Conservation (phyloP, 1,284 basidiomycete genomes). For the Puccinia horiana region DNA sequence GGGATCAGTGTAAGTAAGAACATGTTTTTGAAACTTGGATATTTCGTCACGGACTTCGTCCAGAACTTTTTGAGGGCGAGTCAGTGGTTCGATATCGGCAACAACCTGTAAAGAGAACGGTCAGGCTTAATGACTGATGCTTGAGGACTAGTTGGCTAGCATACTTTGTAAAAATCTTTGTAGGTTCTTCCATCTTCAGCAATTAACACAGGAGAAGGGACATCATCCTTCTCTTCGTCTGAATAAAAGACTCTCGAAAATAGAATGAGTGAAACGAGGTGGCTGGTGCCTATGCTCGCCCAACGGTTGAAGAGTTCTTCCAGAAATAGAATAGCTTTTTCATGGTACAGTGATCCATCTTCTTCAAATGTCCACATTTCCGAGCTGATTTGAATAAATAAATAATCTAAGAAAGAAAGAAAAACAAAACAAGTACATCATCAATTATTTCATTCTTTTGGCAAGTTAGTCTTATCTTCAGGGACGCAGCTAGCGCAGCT, state of each 20-base stretch:
- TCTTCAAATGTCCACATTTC: conserved; percentile 98
- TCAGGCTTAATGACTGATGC: not conserved
- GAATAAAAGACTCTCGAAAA: conserved; percentile 94
- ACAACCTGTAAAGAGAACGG: conserved; percentile 68
- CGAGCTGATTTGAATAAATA: conserved; percentile 92
- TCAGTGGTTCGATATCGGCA: conserved; percentile 82
- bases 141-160: not conserved
- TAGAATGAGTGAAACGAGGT: conserved; percentile 89
- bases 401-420: conserved; percentile 58
- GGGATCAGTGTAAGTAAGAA: conserved; percentile 41
- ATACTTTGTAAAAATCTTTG: conserved; percentile 75
- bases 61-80: conserved; percentile 83
- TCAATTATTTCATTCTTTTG: not conserved
- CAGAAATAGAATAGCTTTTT: conserved; percentile 87
- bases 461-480: not conserved
- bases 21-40: conserved; percentile 48
- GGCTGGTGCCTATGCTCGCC: conserved; percentile 80
- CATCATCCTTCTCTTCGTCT: conserved; percentile 72
- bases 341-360: conserved; percentile 91
- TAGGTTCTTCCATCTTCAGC: conserved; percentile 77
- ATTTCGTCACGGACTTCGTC: conserved; percentile 67
- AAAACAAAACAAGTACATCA: not conserved
- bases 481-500: conserved; percentile 33
- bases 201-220: conserved; percentile 65
- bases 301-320: conserved; percentile 80